Base-by-base conservation (phyloP, 192 early-diverging fungal genomes). In the Irineochytrium annulatum region DNA sequence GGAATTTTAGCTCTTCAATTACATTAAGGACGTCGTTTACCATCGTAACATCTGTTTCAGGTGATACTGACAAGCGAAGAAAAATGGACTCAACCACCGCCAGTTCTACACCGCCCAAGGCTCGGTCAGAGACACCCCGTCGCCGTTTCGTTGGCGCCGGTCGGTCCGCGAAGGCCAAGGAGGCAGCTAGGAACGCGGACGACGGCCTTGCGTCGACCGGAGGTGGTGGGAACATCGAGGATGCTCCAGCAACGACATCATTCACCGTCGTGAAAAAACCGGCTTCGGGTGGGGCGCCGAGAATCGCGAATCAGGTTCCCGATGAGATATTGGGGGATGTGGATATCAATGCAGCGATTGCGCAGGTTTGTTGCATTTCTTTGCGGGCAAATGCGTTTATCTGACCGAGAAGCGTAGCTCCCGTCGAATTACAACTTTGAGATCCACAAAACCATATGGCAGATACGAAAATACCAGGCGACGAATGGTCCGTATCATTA, bases 341-440 rank as follows among this genome's bases (percentile, higher is more conserved):
- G 43, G 68, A 79, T 34, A 76, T 98, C 20, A 95, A 93, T 69
- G 81, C 88, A 43, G 89, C 92, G 2, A 91, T 98, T 48, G 76
- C 85, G 46, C 78, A 20, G 46, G 46, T 49, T 20, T 49, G 8
- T 8, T 20, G 46, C 26, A 22, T 8, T 22, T 24, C 5, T 22
- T 6, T 20, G 24, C 46, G 8, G 6, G 13, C 8, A 49, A 20
- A 20, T 24, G 11, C 24, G 6, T 22, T 22, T 59, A n/a, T 16
- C 5, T 19, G 17, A 24, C 43, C 41, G 17, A 13, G 14, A 13
- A n/a, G 28, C n/a, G 19, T 33, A 62, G 51, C 73, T 99, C 17
- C 97, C 97, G 1, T 67, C 72, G 30, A 99, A 99, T 77, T 99
- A 99, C 81, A 97, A 94, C 78, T 99, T 99, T 83, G 97, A 99